These are phyloP conservation scores for Zhuliangozyma blackwelliae DNA, from an alignment of 1,139 yeast species.

Conservation along the genomic window DNA sequence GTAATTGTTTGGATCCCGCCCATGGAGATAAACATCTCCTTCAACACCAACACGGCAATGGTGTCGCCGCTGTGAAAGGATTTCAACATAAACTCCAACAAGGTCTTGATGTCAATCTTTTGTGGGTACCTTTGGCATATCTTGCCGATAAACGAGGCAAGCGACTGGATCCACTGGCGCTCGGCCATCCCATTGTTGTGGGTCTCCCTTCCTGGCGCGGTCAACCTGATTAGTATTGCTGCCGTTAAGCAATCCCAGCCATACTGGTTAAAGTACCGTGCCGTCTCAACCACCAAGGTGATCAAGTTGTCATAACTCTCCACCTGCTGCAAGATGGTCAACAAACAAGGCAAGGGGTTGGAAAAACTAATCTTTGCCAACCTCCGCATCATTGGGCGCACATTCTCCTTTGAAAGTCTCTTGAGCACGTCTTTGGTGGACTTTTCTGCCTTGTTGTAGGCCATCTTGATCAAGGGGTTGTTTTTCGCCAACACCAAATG, in stretches of 20 bases:
- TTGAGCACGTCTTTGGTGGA: conserved; percentile 78
- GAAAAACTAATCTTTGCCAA: conserved; percentile 73
- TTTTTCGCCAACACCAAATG: conserved; percentile 53
- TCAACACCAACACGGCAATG: conserved; percentile 63
- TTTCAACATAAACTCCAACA: conserved; percentile 59
- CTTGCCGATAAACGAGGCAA: conserved; percentile 64
- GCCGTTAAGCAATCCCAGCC: conserved; percentile 86
- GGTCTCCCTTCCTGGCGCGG: conserved; percentile 59
- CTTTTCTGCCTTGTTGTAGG: conserved; percentile 70
- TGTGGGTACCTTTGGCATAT: conserved; percentile 50
- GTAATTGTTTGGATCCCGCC: conserved; percentile 74
- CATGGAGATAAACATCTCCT: conserved; percentile 69
- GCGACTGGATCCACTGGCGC: conserved; percentile 79
- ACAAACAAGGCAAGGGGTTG: conserved; percentile 77
- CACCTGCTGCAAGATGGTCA: conserved; percentile 62
- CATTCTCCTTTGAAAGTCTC: conserved; percentile 82
- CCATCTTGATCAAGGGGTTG: conserved; percentile 55
- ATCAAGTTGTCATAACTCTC: conserved; percentile 92
- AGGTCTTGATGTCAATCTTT: conserved; percentile 48
- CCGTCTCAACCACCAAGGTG: conserved; percentile 73
- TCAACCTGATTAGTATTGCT: conserved; percentile 67
- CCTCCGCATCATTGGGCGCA: conserved; percentile 69
- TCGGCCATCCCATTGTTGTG: conserved; percentile 82
- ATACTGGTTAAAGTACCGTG: conserved; percentile 69
- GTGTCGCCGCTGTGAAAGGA: conserved; percentile 61